These are phyloP conservation scores for Rhynchospora tenuis DNA, from an alignment of 176 grass and related monocot species.

Conservation along the genomic window DNA sequence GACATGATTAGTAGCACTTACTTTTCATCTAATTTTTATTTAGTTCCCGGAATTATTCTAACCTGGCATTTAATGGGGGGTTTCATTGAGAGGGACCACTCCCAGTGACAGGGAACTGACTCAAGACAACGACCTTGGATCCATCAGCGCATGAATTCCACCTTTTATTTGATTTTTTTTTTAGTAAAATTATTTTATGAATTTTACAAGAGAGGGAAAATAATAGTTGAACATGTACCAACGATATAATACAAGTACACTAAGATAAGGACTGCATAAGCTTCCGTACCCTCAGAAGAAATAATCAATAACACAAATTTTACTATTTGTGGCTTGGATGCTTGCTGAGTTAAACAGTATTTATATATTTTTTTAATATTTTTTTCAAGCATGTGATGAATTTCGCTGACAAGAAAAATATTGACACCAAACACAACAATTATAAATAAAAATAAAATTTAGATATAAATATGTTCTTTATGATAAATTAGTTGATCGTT, in stretches of 20 bases:
- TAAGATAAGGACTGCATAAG: neutral
- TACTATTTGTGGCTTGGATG: neutral
- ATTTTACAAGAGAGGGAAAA: neutral
- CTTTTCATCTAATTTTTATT: neutral
- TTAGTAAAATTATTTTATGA: neutral
- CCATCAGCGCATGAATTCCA: conserved; percentile 2
- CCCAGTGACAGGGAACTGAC: conserved; percentile 9
- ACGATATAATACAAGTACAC: neutral
- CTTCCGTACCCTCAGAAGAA: neutral
- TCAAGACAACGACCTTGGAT: neutral
- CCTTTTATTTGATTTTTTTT: neutral
- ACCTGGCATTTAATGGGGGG: neutral
- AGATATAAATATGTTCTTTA: too few species aligned
- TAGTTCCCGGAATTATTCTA: neutral
- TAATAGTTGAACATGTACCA: neutral
- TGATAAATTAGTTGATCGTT: too few species aligned
- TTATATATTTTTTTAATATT: too few species aligned
- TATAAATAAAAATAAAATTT: too few species aligned
- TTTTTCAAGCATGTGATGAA: too few species aligned
- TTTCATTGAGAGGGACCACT: neutral
- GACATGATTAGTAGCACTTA: neutral
- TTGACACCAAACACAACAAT: too few species aligned
- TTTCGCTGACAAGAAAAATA: too few species aligned
- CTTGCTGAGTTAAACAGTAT: neutral
- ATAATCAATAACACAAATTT: neutral